Conservation (phyloP, 345 rosid genomes). For the Citrus mangshanensis region DNA sequence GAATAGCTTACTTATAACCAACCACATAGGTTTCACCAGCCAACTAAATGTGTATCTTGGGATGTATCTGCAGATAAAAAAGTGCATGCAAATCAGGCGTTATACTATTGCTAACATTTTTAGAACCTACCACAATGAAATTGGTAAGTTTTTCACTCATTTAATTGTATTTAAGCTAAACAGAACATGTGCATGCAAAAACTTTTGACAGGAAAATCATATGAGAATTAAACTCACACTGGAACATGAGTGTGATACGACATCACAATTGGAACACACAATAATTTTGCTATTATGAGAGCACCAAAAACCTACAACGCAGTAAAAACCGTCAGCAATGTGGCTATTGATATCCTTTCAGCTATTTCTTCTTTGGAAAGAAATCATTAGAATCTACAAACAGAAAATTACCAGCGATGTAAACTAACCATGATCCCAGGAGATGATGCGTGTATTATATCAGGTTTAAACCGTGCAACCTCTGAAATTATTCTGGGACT, state of each 20-base stretch:
- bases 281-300: slow-evolving; percentile 73
- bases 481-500: slow-evolving; percentile 97
- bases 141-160: not conserved
- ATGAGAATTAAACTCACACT: slow-evolving; percentile 60
- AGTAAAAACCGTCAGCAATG: slow-evolving; percentile 21
- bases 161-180: slow-evolving; percentile 3
- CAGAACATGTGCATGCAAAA: not conserved
- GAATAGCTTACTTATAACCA: slow-evolving; percentile 65
- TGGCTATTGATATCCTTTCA: slow-evolving; percentile 1
- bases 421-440: slow-evolving; percentile 89
- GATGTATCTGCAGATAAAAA: slow-evolving; percentile 61
- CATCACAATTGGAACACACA: slow-evolving; percentile 96
- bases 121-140: not conserved
- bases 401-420: not conserved
- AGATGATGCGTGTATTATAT: slow-evolving; percentile 97
- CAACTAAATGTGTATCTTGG: slow-evolving; percentile 98
- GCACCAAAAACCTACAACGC: slow-evolving; percentile 87
- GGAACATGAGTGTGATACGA: slow-evolving; percentile 99
- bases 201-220: not conserved
- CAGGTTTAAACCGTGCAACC: slow-evolving; percentile 94
- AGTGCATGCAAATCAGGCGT: not conserved
- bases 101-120: not conserved
- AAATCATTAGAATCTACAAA: slow-evolving; percentile 13
- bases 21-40: slow-evolving; percentile 98
- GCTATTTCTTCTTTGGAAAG: not conserved